A percentile compares a stretch with the other conserved stretches of the same genome.
Conservation (phyloP, 768 basidiomycete species). For the Daedalea quercina region DNA sequence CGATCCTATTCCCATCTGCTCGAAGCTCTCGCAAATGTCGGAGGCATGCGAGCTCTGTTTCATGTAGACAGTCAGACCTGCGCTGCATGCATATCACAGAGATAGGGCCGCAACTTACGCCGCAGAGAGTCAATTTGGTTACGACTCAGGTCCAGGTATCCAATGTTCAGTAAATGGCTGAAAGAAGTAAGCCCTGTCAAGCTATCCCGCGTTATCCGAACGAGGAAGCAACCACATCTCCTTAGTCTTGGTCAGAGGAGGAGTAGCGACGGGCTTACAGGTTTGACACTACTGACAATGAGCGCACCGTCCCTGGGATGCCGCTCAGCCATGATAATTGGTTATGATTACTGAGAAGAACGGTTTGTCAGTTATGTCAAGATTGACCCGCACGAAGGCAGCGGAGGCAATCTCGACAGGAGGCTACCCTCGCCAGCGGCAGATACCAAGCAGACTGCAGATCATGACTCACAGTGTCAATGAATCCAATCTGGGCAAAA, state of each 20-base stretch:
- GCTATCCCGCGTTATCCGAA: slow-evolving; percentile 28
- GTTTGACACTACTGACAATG: slow-evolving; percentile 73
- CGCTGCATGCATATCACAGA: background rate
- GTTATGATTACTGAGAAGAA: slow-evolving; percentile 54
- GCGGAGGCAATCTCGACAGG: no score
- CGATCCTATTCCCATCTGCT: slow-evolving; percentile 82
- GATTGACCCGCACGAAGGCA: no score
- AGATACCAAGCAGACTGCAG: background rate
- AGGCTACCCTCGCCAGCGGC: background rate
- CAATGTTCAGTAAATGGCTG: slow-evolving; percentile 78
- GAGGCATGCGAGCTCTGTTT: slow-evolving; percentile 74
- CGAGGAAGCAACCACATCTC: background rate
- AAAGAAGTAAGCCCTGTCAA: slow-evolving; percentile 86
- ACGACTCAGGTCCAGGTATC: slow-evolving; percentile 83
- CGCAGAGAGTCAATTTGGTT: slow-evolving; percentile 85
- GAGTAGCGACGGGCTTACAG: slow-evolving; percentile 37
- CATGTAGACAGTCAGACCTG: slow-evolving; percentile 7
- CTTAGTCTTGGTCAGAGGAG: background rate
- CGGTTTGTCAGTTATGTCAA: background rate
- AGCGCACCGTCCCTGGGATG: slow-evolving; percentile 62
- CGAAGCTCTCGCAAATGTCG: slow-evolving; percentile 83
- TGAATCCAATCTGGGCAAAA: slow-evolving; percentile 73
- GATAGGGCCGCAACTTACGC: slow-evolving; percentile 47
- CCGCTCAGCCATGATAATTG: slow-evolving; percentile 77
- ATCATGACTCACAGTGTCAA: slow-evolving; percentile 63